Percentiles rank a stretch among this genome's conserved stretches.
Evolutionary conservation across 495 filamentous ascomycete genomes (phyloP).

Genomic region (Aspergillus sclerotiicarbonarius): DNA sequence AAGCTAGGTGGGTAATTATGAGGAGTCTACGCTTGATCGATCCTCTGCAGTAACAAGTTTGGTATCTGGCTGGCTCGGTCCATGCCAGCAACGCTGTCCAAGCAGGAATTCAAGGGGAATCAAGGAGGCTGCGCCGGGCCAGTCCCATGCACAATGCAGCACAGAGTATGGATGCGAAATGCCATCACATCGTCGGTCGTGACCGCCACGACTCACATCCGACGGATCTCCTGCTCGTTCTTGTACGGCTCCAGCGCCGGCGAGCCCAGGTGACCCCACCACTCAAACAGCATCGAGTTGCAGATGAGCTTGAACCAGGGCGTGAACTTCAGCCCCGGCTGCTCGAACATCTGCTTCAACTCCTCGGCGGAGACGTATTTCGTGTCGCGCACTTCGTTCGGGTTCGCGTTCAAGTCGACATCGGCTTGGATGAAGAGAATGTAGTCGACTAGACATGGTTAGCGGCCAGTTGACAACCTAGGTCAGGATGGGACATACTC

Average conservation of each 20-base stretch:
- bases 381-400: constrained; percentile 84
- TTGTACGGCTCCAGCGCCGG: constrained; percentile 77
- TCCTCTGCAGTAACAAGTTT: neutral
- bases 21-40: too few relatives aligned
- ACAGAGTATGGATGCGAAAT: neutral
- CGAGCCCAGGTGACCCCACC: constrained; percentile 87
- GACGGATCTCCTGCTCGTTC: constrained; percentile 80
- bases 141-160: too few relatives aligned
- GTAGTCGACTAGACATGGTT: constrained; percentile 74
- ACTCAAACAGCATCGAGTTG: constrained; percentile 95
- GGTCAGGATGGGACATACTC: constrained; percentile 56
- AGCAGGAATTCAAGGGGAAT: neutral
- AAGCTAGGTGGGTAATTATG: too few relatives aligned
- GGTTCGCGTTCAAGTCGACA: constrained; percentile 75
- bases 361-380: constrained; percentile 80
- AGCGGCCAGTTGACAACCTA: constrained; percentile 3
- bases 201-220: constrained; percentile 58
- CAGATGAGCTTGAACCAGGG: constrained; percentile 99
- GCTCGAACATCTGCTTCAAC: constrained; percentile 80
- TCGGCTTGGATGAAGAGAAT: constrained; percentile 97
- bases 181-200: neutral
- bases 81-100: constrained; percentile 5
- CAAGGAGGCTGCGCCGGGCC: neutral
- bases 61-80: neutral
- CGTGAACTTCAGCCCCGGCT: constrained; percentile 79